Conservation (phyloP, 345 rosid species). For the Odontarrhena argentea region DNA sequence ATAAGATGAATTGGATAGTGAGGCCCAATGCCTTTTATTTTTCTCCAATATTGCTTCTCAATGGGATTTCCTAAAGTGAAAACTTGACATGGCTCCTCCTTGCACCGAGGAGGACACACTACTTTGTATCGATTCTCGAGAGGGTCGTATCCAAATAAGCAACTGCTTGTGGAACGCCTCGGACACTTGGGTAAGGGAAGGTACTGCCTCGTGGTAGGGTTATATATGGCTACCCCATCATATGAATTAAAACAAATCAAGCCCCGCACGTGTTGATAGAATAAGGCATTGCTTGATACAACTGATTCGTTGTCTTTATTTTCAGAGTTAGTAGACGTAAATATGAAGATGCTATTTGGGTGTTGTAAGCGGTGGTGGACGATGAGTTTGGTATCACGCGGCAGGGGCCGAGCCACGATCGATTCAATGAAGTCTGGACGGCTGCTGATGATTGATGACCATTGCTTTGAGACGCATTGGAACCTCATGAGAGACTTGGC, state of each 20-base stretch:
- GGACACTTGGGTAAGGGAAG: not conserved
- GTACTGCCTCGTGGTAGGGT: not conserved
- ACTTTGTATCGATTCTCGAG: no score
- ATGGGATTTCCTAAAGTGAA: no score
- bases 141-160: no score
- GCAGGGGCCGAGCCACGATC: not conserved
- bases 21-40: no score
- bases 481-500: conserved; percentile 3
- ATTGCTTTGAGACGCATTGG: conserved; percentile 12
- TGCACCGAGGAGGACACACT: no score
- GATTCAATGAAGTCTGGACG: not conserved
- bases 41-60: no score
- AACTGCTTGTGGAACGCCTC: no score
- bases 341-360: not conserved
- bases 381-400: not conserved
- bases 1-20: no score
- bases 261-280: conserved; percentile 1
- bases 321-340: not conserved
- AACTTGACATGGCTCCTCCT: no score
- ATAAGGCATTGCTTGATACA: not conserved
- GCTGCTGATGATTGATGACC: not conserved
- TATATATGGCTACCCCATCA: not conserved
- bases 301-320: not conserved
- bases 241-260: not conserved
- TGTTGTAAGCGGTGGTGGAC: not conserved